A percentile compares a stretch with the other conserved stretches of the same genome.
phyloP scores from a whole-genome alignment of 2,329 filamentous ascomycete genomes.

The Leptographium galeiforme region DNA sequence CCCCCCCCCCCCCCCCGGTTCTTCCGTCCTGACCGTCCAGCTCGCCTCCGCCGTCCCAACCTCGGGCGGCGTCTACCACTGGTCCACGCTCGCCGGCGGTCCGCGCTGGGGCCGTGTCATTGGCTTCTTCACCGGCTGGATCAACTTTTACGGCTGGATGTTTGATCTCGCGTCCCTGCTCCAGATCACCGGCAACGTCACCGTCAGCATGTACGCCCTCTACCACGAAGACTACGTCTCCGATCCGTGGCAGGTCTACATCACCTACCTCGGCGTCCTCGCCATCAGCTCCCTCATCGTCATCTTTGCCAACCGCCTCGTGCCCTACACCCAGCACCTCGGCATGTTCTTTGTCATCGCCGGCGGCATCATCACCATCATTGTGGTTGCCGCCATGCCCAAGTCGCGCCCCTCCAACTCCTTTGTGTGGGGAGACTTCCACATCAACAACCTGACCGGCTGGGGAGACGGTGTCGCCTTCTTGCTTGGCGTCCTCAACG shows the following conservation, averaged over 20 bases:
- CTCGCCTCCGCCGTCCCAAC: slow-evolving; percentile 49
- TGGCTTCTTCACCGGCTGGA: slow-evolving; percentile 32
- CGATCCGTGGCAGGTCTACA: slow-evolving; percentile 44
- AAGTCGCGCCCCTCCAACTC: slow-evolving; percentile 31
- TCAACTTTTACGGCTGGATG: slow-evolving; percentile 48
- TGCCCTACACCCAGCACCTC: slow-evolving; percentile 37
- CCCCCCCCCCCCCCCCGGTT: not conserved
- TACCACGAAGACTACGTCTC: slow-evolving; percentile 40
- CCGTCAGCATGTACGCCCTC: slow-evolving; percentile 46
- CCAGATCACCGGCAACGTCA: slow-evolving; percentile 44
- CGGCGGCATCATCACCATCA: slow-evolving; percentile 37
- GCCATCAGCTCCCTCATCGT: slow-evolving; percentile 38
- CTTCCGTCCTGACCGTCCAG: slow-evolving; percentile 15
- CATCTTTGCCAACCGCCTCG: slow-evolving; percentile 41
- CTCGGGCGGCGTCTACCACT: slow-evolving; percentile 46
- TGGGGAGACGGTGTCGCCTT: slow-evolving; percentile 50
- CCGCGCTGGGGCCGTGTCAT: slow-evolving; percentile 37
- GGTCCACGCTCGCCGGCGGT: slow-evolving; percentile 45
- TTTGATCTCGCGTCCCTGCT: slow-evolving; percentile 47
- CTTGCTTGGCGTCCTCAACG: slow-evolving; percentile 51
- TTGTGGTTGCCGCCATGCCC: slow-evolving; percentile 41
- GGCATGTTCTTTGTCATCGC: slow-evolving; percentile 42
- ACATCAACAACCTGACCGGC: slow-evolving; percentile 35
- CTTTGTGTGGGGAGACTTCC: slow-evolving; percentile 39
- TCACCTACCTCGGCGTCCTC: slow-evolving; percentile 41